Conservation (phyloP, 202 grass and related monocot genomes). For the Musa balbisiana region DNA sequence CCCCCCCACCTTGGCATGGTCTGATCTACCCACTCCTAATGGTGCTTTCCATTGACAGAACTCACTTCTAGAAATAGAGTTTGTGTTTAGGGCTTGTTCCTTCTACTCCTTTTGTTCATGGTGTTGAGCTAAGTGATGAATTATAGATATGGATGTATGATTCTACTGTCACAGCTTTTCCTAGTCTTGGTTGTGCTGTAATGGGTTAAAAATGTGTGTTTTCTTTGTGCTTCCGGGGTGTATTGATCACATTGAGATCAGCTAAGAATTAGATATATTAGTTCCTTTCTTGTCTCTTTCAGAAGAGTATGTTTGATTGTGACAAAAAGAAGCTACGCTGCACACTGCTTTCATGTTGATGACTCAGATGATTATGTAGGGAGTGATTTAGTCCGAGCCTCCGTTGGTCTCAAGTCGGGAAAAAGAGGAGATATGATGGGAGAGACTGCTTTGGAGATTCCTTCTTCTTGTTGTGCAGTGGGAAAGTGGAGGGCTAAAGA, state of each 20-base stretch:
- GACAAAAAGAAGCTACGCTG: neutral
- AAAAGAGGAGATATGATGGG: conserved; percentile 8
- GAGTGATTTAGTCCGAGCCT: neutral
- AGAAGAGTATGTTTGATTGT: neutral
- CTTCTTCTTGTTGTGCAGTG: conserved; percentile 19
- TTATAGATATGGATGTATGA: conserved; percentile 1
- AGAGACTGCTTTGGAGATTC: conserved; percentile 15
- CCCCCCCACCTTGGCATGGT: conserved; percentile 1
- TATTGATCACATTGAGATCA: neutral
- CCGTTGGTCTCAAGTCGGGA: neutral
- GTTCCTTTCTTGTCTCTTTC: neutral
- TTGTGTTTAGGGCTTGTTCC: neutral
- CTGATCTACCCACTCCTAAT: conserved; percentile 17
- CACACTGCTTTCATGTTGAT: neutral
- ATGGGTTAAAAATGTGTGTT: neutral
- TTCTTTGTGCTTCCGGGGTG: neutral
- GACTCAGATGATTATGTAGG: neutral
- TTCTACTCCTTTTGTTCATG: neutral
- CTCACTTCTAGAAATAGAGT: neutral
- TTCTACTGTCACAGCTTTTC: neutral
- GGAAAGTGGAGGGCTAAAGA: conserved; percentile 19
- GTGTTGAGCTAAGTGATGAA: neutral
- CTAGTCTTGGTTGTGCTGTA: neutral
- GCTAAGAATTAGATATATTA: neutral
- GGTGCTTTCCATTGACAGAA: conserved; percentile 5